These are phyloP conservation scores for Calycina marina DNA, from an alignment of 2,329 filamentous ascomycete genomes.

Conservation along the genomic window DNA sequence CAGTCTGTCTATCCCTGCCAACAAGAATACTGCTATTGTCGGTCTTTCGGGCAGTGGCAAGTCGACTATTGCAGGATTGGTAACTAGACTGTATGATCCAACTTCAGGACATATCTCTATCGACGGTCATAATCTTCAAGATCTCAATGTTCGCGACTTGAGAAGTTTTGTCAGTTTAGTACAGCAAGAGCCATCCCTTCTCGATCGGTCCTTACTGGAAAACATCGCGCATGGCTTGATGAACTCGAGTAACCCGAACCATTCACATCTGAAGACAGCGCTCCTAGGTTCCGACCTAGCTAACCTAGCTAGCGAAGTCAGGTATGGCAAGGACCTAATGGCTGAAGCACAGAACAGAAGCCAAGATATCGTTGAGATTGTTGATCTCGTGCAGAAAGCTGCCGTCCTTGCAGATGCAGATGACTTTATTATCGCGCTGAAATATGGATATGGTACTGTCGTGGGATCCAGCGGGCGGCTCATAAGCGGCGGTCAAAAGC, in stretches of 20 bases:
- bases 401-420: constrained; percentile 43
- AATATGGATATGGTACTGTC: constrained; percentile 32
- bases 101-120: constrained; percentile 28
- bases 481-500: constrained; percentile 39
- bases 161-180: constrained; percentile 13
- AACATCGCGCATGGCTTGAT: constrained; percentile 34
- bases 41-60: constrained; percentile 29
- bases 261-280: constrained; percentile 3
- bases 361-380: constrained; percentile 10
- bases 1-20: constrained; percentile 20
- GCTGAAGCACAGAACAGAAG: constrained; percentile 3
- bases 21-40: constrained; percentile 28
- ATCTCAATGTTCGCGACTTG: constrained; percentile 13
- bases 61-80: constrained; percentile 27
- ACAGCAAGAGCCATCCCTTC: constrained; percentile 16
- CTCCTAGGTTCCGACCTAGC: constrained; percentile 1
- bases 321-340: not conserved
- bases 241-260: constrained; percentile 2
- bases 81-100: constrained; percentile 32
- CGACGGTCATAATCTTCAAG: constrained; percentile 10
- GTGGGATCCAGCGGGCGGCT: constrained; percentile 41
- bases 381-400: constrained; percentile 22
- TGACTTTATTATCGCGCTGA: constrained; percentile 36
- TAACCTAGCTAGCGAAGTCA: not conserved
- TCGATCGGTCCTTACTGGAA: constrained; percentile 27